Evolutionary conservation across 768 basidiomycete species (phyloP).

Genomic region (Cystofilobasidium capitatum): DNA sequence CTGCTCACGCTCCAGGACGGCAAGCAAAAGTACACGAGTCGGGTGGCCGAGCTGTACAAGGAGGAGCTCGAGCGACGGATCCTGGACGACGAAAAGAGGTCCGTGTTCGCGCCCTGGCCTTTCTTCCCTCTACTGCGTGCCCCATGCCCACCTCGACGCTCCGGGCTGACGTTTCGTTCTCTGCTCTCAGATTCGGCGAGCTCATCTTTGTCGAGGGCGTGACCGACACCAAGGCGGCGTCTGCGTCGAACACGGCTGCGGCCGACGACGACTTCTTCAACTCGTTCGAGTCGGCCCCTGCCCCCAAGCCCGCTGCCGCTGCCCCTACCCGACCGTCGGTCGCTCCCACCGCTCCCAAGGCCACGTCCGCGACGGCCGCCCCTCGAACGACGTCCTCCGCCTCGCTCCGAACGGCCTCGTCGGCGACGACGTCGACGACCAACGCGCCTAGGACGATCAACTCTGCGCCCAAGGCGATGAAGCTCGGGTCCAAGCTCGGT

Average conservation of each 20-base stretch:
- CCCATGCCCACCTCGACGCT: background rate
- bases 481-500: constrained; percentile 57
- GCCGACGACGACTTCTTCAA: constrained; percentile 91
- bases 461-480: constrained; percentile 42
- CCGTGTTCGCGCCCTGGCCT: constrained; percentile 36
- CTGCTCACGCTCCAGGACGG: constrained; percentile 63
- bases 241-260: constrained; percentile 38
- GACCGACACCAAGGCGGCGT: constrained; percentile 41
- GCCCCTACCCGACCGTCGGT: constrained; percentile 45
- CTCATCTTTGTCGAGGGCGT: constrained; percentile 75
- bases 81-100: constrained; percentile 64
- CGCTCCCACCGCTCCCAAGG: constrained; percentile 30
- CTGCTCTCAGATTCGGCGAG: constrained; percentile 54
- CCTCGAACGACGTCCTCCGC: constrained; percentile 61
- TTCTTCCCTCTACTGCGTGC: background rate
- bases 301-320: constrained; percentile 46
- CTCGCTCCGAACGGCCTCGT: constrained; percentile 42
- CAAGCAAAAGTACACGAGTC: constrained; percentile 80
- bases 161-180: background rate
- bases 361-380: constrained; percentile 34
- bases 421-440: constrained; percentile 2
- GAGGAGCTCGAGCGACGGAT: constrained; percentile 76
- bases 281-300: constrained; percentile 70
- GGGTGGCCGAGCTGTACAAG: constrained; percentile 78
- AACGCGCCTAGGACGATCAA: background rate